Evolutionary conservation across 345 rosid genomes (phyloP).

Genomic region (Carallia brachiata): DNA sequence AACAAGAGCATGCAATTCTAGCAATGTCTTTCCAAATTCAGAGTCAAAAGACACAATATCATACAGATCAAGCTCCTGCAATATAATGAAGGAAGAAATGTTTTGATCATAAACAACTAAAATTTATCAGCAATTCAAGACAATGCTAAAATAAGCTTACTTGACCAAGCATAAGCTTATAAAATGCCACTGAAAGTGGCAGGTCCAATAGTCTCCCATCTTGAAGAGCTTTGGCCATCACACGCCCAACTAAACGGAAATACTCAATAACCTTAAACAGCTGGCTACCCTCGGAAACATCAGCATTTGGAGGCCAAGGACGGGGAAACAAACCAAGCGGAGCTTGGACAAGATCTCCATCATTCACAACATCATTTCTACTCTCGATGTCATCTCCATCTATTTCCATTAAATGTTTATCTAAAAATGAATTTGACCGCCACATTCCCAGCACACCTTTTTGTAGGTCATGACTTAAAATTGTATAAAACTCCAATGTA

Average conservation of each 20-base stretch:
- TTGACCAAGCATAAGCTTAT: conserved; percentile 86
- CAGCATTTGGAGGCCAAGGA: conserved; percentile 82
- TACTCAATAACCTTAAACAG: conserved; percentile 69
- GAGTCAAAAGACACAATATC: conserved; percentile 76
- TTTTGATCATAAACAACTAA: neutral
- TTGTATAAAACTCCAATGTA: conserved; percentile 95
- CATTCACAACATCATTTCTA: conserved; percentile 40
- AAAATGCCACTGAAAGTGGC: conserved; percentile 77
- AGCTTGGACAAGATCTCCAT: conserved; percentile 59
- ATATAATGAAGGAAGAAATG: conserved; percentile 5
- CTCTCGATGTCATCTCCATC: conserved; percentile 53
- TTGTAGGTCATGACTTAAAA: conserved; percentile 91
- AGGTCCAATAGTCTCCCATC: conserved; percentile 96
- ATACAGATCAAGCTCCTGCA: conserved; percentile 97
- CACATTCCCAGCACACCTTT: conserved; percentile 85
- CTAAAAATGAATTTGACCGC: conserved; percentile 65
- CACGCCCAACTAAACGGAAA: conserved; percentile 91
- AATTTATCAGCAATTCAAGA: neutral
- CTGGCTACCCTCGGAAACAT: conserved; percentile 71
- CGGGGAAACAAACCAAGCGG: conserved; percentile 92
- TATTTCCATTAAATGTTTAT: conserved; percentile 50
- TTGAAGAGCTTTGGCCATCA: conserved; percentile 99
- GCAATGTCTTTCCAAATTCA: conserved; percentile 85
- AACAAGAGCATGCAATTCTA: conserved; percentile 77
- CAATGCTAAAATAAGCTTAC: conserved; percentile 38